A percentile compares a stretch with the other conserved stretches of the same genome.
Conservation (phyloP, 768 basidiomycete genomes). For the Suillus cothurnatus region DNA sequence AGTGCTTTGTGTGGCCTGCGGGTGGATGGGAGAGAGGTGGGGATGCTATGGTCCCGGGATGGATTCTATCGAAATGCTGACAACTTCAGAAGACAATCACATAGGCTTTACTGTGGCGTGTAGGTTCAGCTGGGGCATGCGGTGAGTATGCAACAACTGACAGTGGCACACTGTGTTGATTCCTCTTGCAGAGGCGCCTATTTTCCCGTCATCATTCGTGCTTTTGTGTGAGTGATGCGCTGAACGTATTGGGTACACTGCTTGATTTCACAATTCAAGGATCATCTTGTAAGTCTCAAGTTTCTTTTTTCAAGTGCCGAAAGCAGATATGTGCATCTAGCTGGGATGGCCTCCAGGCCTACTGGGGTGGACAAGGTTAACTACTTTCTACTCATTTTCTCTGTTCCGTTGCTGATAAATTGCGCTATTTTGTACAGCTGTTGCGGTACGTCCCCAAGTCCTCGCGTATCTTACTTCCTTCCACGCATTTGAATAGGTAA, state of each 20-base stretch:
- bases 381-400: background rate
- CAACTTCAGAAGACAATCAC: constrained; percentile 15
- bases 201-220: background rate
- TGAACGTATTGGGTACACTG: background rate
- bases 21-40: constrained; percentile 25
- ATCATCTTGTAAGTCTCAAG: background rate
- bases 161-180: background rate
- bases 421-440: background rate
- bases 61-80: constrained; percentile 7
- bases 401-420: background rate
- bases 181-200: background rate
- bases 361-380: constrained; percentile 25
- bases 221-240: background rate
- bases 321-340: constrained; percentile 4
- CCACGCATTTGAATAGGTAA: background rate
- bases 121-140: constrained; percentile 24
- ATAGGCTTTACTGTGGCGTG: constrained; percentile 23
- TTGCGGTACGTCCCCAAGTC: background rate
- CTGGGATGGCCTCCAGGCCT: constrained; percentile 24
- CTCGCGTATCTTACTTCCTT: background rate
- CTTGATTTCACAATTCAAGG: background rate
- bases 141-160: background rate
- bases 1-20: constrained; percentile 21
- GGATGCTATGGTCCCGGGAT: background rate
- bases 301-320: background rate